Percentiles rank a stretch among this genome's conserved stretches.
phyloP scores from a whole-genome alignment of 2,329 filamentous ascomycete species.

The Penicillium palitans region DNA sequence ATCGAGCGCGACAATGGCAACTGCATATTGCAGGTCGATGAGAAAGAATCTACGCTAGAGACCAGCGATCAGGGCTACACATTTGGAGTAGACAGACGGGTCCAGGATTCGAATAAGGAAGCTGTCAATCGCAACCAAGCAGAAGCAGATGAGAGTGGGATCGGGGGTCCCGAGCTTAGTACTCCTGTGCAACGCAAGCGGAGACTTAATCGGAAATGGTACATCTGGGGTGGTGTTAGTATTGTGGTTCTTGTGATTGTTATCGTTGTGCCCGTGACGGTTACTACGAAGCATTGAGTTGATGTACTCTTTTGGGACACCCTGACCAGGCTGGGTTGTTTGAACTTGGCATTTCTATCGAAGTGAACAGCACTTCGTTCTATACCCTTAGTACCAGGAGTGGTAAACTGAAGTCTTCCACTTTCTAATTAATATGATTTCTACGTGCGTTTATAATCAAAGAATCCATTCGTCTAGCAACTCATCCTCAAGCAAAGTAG shows the following conservation, averaged over 20 bases:
- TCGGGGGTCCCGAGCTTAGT: neutral
- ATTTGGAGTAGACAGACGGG: neutral
- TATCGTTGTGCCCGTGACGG: neutral
- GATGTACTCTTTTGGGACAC: neutral
- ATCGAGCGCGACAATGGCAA: neutral
- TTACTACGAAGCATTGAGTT: neutral
- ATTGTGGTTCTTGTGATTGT: neutral
- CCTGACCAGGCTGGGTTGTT: neutral
- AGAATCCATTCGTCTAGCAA: no score
- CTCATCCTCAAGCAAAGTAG: no score
- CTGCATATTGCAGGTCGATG: neutral
- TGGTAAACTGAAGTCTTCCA: no score
- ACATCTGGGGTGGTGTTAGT: neutral
- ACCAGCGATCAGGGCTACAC: neutral
- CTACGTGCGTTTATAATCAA: no score
- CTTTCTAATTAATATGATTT: no score
- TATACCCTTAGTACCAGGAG: no score
- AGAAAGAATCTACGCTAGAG: no score
- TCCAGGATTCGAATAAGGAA: neutral
- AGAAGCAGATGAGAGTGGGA: neutral
- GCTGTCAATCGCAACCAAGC: neutral
- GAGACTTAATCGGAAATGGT: neutral
- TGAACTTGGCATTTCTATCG: neutral
- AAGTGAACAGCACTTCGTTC: no score
- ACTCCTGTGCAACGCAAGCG: neutral